These are phyloP conservation scores for Fusarium sambucinum DNA, from an alignment of 2,329 filamentous ascomycete species.

Conservation along the genomic window DNA sequence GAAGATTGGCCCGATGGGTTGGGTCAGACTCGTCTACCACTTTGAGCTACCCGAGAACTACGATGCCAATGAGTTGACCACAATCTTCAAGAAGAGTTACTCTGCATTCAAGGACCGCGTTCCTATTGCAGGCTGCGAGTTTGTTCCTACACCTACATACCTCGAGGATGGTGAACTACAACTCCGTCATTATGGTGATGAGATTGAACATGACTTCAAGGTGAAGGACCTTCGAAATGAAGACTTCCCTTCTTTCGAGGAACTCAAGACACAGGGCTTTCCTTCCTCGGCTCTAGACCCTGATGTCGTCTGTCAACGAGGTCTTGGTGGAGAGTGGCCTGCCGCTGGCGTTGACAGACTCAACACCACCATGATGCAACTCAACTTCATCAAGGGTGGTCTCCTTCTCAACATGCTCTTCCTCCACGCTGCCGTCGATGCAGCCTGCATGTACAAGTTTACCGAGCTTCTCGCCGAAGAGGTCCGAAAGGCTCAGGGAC, in stretches of 20 bases:
- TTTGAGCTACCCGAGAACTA: slow-evolving; percentile 14
- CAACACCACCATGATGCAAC: slow-evolving; percentile 16
- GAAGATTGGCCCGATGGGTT: slow-evolving; percentile 23
- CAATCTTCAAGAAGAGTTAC: neutral
- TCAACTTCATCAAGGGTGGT: slow-evolving; percentile 12
- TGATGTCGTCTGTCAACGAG: slow-evolving; percentile 19
- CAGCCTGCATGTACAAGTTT: slow-evolving; percentile 14
- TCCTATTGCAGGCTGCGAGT: slow-evolving; percentile 19
- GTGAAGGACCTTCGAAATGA: slow-evolving; percentile 12
- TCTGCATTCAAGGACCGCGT: slow-evolving; percentile 7
- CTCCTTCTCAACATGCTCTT: slow-evolving; percentile 16
- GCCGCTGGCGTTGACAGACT: slow-evolving; percentile 7
- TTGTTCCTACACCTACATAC: slow-evolving; percentile 1
- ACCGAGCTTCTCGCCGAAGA: slow-evolving; percentile 19
- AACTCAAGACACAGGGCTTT: slow-evolving; percentile 9
- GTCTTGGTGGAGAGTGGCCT: slow-evolving; percentile 21
- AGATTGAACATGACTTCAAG: slow-evolving; percentile 22
- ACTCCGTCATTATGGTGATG: slow-evolving; percentile 21
- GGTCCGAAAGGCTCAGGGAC: slow-evolving; percentile 12
- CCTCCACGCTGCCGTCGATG: slow-evolving; percentile 3
- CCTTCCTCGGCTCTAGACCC: slow-evolving; percentile 9
- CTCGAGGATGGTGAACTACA: slow-evolving; percentile 4
- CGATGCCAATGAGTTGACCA: neutral
- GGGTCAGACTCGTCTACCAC: slow-evolving; percentile 16
- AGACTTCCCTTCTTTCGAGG: slow-evolving; percentile 16